These are phyloP conservation scores for Rhodotorula sp. DNA, from an alignment of 1,284 basidiomycete genomes.

Conservation along the genomic window DNA sequence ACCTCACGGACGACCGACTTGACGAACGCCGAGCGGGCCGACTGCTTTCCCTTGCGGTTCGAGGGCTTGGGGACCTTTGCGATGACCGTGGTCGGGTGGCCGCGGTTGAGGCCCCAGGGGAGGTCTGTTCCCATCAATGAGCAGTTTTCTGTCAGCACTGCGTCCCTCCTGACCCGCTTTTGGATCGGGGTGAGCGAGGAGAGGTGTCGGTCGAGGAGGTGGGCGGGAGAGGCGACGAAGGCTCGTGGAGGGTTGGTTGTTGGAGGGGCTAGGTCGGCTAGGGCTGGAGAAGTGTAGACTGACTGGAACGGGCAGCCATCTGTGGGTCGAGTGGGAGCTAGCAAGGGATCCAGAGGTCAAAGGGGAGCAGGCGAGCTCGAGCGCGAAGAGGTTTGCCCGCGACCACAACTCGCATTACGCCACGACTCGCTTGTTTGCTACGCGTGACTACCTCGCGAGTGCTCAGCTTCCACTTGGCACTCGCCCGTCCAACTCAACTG, in stretches of 20 bases:
- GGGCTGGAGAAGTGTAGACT: conserved; percentile 2
- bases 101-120: conserved; percentile 86
- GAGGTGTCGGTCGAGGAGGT: background rate
- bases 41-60: conserved; percentile 86
- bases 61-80: conserved; percentile 75
- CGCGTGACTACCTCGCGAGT: no score
- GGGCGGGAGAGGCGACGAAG: background rate
- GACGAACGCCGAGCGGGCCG: conserved; percentile 82
- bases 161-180: background rate
- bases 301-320: conserved; percentile 33
- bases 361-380: background rate
- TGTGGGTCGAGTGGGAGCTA: background rate
- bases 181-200: background rate
- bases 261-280: background rate
- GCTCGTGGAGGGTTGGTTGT: background rate
- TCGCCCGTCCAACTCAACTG: background rate
- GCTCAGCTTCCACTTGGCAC: no score
- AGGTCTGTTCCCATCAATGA: conserved; percentile 61
- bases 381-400: background rate
- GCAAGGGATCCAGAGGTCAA: conserved; percentile 7
- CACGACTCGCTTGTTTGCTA: no score
- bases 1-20: conserved; percentile 89
- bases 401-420: background rate
- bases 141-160: no score
- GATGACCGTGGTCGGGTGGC: conserved; percentile 86